phyloP scores from a whole-genome alignment of 768 basidiomycete genomes.

The Coprinopsis marcescibilis region DNA sequence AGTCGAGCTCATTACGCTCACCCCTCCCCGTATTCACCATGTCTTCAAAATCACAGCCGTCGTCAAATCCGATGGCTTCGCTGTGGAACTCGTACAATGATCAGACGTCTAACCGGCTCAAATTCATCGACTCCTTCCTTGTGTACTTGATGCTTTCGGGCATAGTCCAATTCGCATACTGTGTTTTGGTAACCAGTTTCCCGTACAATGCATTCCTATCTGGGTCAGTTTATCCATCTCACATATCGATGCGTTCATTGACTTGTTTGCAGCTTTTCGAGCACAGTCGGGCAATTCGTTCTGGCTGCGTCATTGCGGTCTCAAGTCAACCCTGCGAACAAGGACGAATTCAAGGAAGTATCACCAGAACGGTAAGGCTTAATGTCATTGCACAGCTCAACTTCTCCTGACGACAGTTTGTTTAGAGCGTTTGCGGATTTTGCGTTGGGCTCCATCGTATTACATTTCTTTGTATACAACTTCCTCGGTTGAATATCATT shows the following conservation, averaged over 20 bases:
- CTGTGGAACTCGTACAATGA: constrained; percentile 76
- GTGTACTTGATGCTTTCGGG: constrained; percentile 90
- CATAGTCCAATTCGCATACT: constrained; percentile 86
- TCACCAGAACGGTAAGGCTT: constrained; percentile 82
- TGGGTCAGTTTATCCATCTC: constrained; percentile 53
- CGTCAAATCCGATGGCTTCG: constrained; percentile 40
- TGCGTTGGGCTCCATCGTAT: constrained; percentile 86
- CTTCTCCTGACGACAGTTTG: constrained; percentile 6
- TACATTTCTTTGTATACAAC: constrained; percentile 99
- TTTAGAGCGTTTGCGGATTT: constrained; percentile 95
- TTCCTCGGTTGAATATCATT: constrained; percentile 73
- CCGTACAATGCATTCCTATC: constrained; percentile 98
- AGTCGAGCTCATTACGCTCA: constrained; percentile 6
- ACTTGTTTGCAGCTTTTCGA: constrained; percentile 63
- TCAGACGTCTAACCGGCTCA: constrained; percentile 77
- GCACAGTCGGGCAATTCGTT: constrained; percentile 96
- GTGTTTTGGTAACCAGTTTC: constrained; percentile 84
- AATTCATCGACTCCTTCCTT: constrained; percentile 92
- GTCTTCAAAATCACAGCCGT: constrained; percentile 30
- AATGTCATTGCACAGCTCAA: background rate
- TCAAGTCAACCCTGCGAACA: constrained; percentile 87
- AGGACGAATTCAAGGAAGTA: constrained; percentile 78
- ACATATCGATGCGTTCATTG: background rate
- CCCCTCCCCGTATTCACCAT: constrained; percentile 17
- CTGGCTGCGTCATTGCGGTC: constrained; percentile 86